Percentiles rank a stretch among this genome's conserved stretches.
phyloP scores from a whole-genome alignment of 345 rosid genomes.

The Eucalyptus albens region DNA sequence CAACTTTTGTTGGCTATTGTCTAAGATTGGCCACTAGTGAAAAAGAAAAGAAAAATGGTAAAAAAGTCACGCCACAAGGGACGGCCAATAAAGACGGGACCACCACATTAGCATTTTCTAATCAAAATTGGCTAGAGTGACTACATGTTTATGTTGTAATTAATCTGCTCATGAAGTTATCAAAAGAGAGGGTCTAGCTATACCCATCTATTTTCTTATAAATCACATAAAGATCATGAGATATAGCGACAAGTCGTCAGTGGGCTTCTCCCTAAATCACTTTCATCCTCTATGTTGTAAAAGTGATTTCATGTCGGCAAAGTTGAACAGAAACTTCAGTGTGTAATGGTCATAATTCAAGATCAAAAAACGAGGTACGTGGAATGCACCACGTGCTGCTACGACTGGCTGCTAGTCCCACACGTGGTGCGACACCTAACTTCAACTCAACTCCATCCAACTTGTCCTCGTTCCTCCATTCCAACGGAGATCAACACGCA shows the following conservation, averaged over 20 bases:
- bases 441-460: not conserved
- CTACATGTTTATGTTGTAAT: not conserved
- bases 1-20: fast-evolving
- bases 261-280: not conserved
- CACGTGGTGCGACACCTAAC: not conserved
- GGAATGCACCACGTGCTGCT: not conserved
- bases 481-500: not conserved
- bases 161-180: not conserved
- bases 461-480: not conserved
- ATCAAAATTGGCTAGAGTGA: not conserved
- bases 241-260: not conserved
- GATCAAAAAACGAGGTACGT: not conserved
- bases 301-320: not conserved
- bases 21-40: not conserved
- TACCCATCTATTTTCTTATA: not conserved
- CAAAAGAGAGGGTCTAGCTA: not conserved
- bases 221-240: not conserved
- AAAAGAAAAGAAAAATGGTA: not conserved
- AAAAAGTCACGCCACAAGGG: fast-evolving
- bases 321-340: not conserved
- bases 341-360: not conserved
- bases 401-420: not conserved
- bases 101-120: not conserved
- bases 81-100: fast-evolving
- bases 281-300: not conserved